Conservation (phyloP, 1,139 yeast species). For the Pichia sp. region DNA sequence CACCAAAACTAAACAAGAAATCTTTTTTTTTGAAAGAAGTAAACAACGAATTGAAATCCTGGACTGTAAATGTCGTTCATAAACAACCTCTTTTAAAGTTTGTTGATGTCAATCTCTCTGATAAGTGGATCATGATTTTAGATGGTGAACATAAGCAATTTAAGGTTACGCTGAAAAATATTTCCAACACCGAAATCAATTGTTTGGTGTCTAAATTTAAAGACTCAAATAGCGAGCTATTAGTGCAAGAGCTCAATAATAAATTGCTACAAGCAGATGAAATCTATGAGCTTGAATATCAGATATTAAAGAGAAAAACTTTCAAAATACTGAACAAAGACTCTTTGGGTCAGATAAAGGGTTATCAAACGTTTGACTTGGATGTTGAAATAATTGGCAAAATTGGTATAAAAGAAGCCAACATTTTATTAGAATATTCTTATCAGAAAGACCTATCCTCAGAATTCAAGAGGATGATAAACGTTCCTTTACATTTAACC, state of each 20-base stretch:
- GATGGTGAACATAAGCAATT: slow-evolving; percentile 65
- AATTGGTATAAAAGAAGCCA: slow-evolving; percentile 62
- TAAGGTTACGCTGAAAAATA: slow-evolving; percentile 46
- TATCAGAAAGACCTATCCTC: slow-evolving; percentile 26
- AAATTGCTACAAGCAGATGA: slow-evolving; percentile 50
- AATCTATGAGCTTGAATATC: slow-evolving; percentile 68
- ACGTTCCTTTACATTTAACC: slow-evolving; percentile 58
- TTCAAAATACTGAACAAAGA: slow-evolving; percentile 30
- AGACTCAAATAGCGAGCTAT: slow-evolving; percentile 67
- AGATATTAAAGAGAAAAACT: slow-evolving; percentile 50
- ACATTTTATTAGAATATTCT: slow-evolving; percentile 62
- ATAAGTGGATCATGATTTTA: slow-evolving; percentile 67
- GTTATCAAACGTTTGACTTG: slow-evolving; percentile 25
- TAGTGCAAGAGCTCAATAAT: slow-evolving; percentile 36
- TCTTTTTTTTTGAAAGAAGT: not conserved
- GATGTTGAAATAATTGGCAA: slow-evolving; percentile 63
- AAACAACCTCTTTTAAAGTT: slow-evolving; percentile 61
- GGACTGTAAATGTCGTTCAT: slow-evolving; percentile 37
- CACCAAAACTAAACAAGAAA: slow-evolving; percentile 3
- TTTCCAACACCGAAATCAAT: slow-evolving; percentile 47
- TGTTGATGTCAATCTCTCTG: slow-evolving; percentile 45
- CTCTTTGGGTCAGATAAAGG: slow-evolving; percentile 19
- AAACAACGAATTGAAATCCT: not conserved
- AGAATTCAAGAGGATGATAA: slow-evolving; percentile 43
- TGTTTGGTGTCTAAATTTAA: slow-evolving; percentile 53